Evolutionary conservation across 495 filamentous ascomycete species (phyloP), one percentile per base, ranked within the genome.

Genomic region (Annulohypoxylon bovei): DNA sequence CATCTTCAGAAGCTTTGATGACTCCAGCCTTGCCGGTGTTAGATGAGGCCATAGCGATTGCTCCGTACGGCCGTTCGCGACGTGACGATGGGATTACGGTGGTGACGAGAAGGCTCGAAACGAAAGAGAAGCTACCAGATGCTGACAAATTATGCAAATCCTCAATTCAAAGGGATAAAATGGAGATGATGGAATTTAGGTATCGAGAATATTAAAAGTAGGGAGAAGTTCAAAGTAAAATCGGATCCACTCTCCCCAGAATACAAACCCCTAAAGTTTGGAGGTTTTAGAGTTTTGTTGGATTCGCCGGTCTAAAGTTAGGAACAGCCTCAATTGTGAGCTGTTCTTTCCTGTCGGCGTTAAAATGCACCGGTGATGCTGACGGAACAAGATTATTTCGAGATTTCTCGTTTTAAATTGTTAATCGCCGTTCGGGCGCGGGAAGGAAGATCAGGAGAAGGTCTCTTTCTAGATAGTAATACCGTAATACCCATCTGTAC

Each of bases 11-110:
- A 62, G 83, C 80, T 68, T 77, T 77, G 62, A 85, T 80, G 50
- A 84, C 75, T 69, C 82, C 83, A 72, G 81, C 81, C 79, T 81
- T 84, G 76, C 83, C 83, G 59, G 80, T 81, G 35, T 68, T 77
- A n/a, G 61, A 44, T 50, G 72, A 74, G 65, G 78, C 72, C 81
- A 84, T 84, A 59, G 32, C 76, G 76, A 74, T 61, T 46, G 55
- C 23, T 65, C 64, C 6, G 46, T 49, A 39, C 53, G 22, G 62
- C 42, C 9, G 18, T 28, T 30, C 44, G 53, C 42, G 52, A 63
- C 30, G 59, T 56, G 20, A 33, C 54, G 64, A 62, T 33, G 44
- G 44, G 23, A 35, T 44, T 12, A 18, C 23, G 37, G 32, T 54
- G 37, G 23, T 16, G 30, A 37, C 33, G 30, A 49, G 25, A 58